Conservation (phyloP, 1,139 yeast genomes). For the Diutina catenulata region DNA sequence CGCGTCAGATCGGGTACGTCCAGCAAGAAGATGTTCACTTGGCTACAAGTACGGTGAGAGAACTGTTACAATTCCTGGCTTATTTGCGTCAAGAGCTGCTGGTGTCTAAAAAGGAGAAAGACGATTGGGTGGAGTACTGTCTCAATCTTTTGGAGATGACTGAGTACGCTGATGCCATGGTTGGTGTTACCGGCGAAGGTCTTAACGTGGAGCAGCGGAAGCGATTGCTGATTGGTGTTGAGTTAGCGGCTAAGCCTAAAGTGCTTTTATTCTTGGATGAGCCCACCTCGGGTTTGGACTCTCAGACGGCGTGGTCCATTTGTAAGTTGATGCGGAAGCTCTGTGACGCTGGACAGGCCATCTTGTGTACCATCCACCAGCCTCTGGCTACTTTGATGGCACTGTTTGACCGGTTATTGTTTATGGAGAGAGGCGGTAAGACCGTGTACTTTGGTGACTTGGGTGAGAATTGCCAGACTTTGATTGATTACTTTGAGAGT, state of each 20-base stretch:
- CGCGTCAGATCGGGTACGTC: slow-evolving; percentile 72
- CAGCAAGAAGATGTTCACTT: slow-evolving; percentile 77
- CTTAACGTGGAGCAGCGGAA: slow-evolving; percentile 80
- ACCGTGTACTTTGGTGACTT: slow-evolving; percentile 77
- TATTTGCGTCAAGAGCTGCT: slow-evolving; percentile 55
- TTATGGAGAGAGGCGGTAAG: slow-evolving; percentile 62
- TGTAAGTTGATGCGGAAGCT: slow-evolving; percentile 66
- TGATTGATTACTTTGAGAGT: slow-evolving; percentile 57
- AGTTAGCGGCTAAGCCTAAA: slow-evolving; percentile 79
- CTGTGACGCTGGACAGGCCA: slow-evolving; percentile 72
- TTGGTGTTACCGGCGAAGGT: slow-evolving; percentile 72
- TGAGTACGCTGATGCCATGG: slow-evolving; percentile 67
- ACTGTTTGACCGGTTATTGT: slow-evolving; percentile 65
- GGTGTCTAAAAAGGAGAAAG: slow-evolving; percentile 46
- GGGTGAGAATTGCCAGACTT: slow-evolving; percentile 48
- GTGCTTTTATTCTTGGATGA: slow-evolving; percentile 75
- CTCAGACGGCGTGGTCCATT: slow-evolving; percentile 87
- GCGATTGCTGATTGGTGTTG: slow-evolving; percentile 78
- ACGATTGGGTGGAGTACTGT: slow-evolving; percentile 60
- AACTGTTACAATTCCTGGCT: slow-evolving; percentile 63
- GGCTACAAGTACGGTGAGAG: slow-evolving; percentile 65
- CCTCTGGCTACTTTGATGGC: slow-evolving; percentile 70
- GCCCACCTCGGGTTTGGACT: slow-evolving; percentile 88
- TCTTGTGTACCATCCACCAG: slow-evolving; percentile 74
- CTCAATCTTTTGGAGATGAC: slow-evolving; percentile 62